Base-by-base conservation (phyloP, 176 grass and related monocot species). In the Coix lacrymajobi region DNA sequence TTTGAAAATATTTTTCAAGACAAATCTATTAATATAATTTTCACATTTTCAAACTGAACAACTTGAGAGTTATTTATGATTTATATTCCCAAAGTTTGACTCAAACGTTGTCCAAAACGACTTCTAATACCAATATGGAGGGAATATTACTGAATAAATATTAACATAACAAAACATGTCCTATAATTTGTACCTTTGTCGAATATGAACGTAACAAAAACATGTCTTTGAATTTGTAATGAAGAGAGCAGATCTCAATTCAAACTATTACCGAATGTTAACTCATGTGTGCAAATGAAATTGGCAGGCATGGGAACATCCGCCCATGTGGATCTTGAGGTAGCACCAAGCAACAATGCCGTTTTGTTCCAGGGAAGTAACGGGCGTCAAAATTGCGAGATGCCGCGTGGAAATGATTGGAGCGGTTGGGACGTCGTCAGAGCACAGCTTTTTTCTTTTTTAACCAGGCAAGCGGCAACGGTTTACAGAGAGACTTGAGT, bases 401-500 rank as follows among this genome's bases (percentile, higher is more conserved):
- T 9, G 6, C 52, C 52, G 52, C 52, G 52, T 56, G 52, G 52
- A 56, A 84, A 75, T 66, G 7, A 84, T 84, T 57, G 45, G 29
- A 62, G 45, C 71, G 49, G 49, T 84, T 14, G 17, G 20, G 72
- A 84, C 82, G 64, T 67, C 82, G 16, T 56, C 25, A 67, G 32
- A 5, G n/a, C 43, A 34, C 46, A 69, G 45, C 73, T 58, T 77
- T n/a, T n/a, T n/a, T n/a, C n/a, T n/a, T n/a, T n/a, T n/a, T 40
- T 31, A 52, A 45, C 15, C 11, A 10, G 22, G n/a, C 54, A 58
- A 62, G 25, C 14, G 26, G 36, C 56, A 76, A 19, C 66, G 62
- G 51, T 66, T 43, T 41, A 60, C 40, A 45, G 61, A 45, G 61
- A 28, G 12, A 8, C 34, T 45, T 33, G 20, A 45, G 38, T 62